These are phyloP conservation scores for Suillus hirtellus DNA, from an alignment of 768 basidiomycete species.

Conservation along the genomic window DNA sequence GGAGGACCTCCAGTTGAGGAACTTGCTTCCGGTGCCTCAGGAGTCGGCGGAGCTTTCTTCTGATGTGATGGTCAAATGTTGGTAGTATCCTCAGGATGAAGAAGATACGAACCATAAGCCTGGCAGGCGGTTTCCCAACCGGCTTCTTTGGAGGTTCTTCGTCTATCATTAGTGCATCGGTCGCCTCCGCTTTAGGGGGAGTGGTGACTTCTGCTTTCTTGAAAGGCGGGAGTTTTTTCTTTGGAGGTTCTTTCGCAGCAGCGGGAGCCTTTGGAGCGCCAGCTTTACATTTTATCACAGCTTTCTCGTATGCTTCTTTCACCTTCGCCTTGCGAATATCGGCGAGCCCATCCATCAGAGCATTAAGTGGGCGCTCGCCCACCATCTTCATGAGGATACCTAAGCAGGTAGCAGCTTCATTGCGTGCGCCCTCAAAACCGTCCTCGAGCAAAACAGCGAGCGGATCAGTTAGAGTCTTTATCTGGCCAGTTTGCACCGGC, in stretches of 20 bases:
- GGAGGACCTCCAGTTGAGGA: slow-evolving; percentile 26
- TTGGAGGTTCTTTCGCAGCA: slow-evolving; percentile 34
- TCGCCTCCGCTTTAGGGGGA: slow-evolving; percentile 19
- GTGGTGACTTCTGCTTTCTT: slow-evolving; percentile 24
- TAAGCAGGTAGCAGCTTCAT: slow-evolving; percentile 84
- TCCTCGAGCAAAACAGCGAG: slow-evolving; percentile 82
- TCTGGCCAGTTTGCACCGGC: slow-evolving; percentile 70
- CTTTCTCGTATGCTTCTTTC: slow-evolving; percentile 90
- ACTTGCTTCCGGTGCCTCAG: slow-evolving; percentile 31
- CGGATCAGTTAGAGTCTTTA: slow-evolving; percentile 80
- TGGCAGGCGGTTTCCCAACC: slow-evolving; percentile 51
- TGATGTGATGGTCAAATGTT: slow-evolving; percentile 31
- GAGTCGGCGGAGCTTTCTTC: slow-evolving; percentile 51
- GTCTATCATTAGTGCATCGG: slow-evolving; percentile 22
- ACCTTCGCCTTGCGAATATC: slow-evolving; percentile 91
- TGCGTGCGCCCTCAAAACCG: slow-evolving; percentile 83
- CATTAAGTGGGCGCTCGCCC: slow-evolving; percentile 88
- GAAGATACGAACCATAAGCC: slow-evolving; percentile 37
- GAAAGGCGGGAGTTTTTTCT: slow-evolving; percentile 37
- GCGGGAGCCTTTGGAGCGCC: slow-evolving; percentile 47
- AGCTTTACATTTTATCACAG: slow-evolving; percentile 85
- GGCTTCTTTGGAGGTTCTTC: slow-evolving; percentile 44
- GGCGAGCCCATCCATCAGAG: slow-evolving; percentile 79
- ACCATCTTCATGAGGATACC: slow-evolving; percentile 96
- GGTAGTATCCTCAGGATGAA: neutral